Evolutionary conservation across 163 green algal genomes (phyloP), one percentile per base, ranked within the genome.

Genomic region (Volvox carteri): DNA sequence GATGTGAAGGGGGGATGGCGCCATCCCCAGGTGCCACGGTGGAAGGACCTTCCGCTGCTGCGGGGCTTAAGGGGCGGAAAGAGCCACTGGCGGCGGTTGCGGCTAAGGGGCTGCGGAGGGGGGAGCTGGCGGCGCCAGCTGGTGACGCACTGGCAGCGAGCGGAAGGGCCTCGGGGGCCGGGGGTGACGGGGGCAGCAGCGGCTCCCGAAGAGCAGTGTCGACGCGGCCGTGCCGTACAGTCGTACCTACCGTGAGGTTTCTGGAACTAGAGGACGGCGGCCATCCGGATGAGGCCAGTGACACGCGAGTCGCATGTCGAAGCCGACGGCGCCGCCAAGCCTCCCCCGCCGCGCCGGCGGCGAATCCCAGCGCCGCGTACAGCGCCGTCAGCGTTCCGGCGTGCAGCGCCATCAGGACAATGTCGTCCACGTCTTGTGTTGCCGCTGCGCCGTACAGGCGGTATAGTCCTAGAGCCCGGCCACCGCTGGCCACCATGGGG

Each of bases 371-470:
- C 12, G 83, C 68, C n/a, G 62, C 83, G 52, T 88, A 88, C 67
- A 90, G 74, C 33, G 80, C 3, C 39, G 78, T 88, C 65, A 91
- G 74, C 60, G 76, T 67, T 2, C 50, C 65, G 65, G 91, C 42
- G 60, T 94, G 80, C 88, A 92, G 75, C 33, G 90, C 6, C 74
- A 94, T 79, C 76, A 89, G n/a, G 48, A 91, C 73, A 77, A 89
- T 60, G 85, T 91, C 48, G 75, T 88, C 42, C 60, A 85, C 33
- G 65, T 44, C 30, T 28, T 11, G 23, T 33, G 19, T 28, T 3
- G 28, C 18, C 23, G 65, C 44, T 50, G 46, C 65, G 50, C 16
- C 18, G 16, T 33, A 50, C 88, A 96, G 87, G 78, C 50, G 78
- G 87, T 76, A 92, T 74, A 88, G 73, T 60, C 60, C 94, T 87